Percentiles rank a stretch among this genome's conserved stretches.
These are phyloP conservation scores for Backusella circina DNA, from an alignment of 192 early-diverging fungal species.

Conservation along the genomic window DNA sequence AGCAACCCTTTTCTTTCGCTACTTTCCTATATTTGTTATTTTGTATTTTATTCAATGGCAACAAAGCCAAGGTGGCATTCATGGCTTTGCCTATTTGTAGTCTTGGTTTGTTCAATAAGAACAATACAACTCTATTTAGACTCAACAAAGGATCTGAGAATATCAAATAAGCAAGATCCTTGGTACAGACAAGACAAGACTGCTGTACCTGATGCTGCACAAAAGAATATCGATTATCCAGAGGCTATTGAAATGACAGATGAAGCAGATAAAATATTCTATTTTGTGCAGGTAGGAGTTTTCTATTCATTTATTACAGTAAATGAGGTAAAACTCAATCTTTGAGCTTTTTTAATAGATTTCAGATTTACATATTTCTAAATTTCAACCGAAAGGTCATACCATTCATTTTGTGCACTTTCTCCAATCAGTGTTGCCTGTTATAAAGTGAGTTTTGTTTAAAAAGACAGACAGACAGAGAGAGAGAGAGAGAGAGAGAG, in stretches of 20 bases:
- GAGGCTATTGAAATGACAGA: background rate
- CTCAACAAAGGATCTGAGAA: constrained; percentile 3
- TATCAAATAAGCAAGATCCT: constrained; percentile 3
- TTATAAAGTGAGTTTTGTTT: constrained; percentile 47
- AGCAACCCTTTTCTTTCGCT: background rate
- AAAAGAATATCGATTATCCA: background rate
- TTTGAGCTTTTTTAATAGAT: constrained; percentile 42
- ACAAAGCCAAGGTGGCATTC: background rate
- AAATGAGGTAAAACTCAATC: background rate
- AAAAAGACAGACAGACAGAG: too few species aligned
- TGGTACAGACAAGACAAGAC: background rate
- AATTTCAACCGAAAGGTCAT: constrained; percentile 55
- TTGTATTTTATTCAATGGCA: background rate
- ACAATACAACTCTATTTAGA: background rate
- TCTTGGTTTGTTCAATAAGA: background rate
- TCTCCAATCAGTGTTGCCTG: constrained; percentile 65
- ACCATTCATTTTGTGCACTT: constrained; percentile 74
- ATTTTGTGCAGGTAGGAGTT: constrained; percentile 66
- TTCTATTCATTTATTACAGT: background rate
- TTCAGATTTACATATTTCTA: constrained; percentile 85
- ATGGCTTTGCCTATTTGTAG: background rate
- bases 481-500: too few species aligned
- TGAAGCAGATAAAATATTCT: constrained; percentile 55
- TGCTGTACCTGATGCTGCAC: background rate
- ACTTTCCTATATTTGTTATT: background rate